Evolutionary conservation across 169 alveolate genomes (phyloP).

Genomic region (Babesia bigemina): DNA sequence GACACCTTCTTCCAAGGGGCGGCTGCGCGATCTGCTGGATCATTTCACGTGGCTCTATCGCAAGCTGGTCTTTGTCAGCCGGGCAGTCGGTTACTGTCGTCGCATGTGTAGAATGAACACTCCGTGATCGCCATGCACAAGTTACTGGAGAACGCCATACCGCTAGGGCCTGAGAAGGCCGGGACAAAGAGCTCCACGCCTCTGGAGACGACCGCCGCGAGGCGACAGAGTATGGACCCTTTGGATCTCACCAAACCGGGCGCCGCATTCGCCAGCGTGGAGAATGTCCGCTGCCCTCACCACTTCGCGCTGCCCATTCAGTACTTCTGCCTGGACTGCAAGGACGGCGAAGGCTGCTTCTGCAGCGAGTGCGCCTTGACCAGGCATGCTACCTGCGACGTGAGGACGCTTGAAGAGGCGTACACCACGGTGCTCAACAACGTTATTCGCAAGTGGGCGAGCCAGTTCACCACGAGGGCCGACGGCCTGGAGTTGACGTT

Average conservation of each 20-base stretch:
- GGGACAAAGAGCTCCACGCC: not conserved
- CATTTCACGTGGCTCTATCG: no score
- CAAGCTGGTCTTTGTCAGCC: no score
- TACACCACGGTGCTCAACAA: conserved; percentile 69
- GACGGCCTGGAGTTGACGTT: conserved; percentile 70
- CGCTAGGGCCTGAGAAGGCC: conserved; percentile 18
- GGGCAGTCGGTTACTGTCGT: no score
- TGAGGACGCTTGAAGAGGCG: conserved; percentile 74
- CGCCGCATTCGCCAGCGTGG: conserved; percentile 61
- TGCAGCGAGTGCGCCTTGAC: conserved; percentile 80
- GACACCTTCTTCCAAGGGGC: no score
- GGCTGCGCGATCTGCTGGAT: no score
- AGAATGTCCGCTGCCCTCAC: conserved; percentile 76
- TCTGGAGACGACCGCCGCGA: not conserved
- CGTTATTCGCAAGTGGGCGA: conserved; percentile 73
- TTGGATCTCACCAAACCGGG: conserved; percentile 39
- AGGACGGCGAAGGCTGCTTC: conserved; percentile 64
- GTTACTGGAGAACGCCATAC: conserved; percentile 21
- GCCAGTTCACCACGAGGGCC: conserved; percentile 60
- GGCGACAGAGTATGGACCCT: conserved; percentile 2
- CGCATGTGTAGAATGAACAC: not conserved
- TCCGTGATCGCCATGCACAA: conserved; percentile 7
- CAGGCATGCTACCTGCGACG: conserved; percentile 70
- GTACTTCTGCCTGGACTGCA: conserved; percentile 77
- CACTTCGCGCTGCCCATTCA: conserved; percentile 80